Conservation (phyloP, 202 grass and related monocot species). For the Zizania palustris region DNA sequence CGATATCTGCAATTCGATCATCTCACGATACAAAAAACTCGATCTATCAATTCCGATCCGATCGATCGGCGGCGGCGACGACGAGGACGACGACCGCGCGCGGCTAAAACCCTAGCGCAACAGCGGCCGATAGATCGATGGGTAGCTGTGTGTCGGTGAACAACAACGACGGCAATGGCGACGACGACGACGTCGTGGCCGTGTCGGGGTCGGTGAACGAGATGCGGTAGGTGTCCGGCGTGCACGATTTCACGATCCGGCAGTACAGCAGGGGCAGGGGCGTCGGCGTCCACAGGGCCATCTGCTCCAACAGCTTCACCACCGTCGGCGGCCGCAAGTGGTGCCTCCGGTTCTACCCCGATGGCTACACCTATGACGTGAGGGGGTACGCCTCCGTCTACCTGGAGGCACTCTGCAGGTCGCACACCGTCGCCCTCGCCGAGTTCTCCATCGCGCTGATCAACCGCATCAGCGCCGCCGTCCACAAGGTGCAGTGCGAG, state of each 20-base stretch:
- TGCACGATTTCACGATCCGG: slow-evolving; percentile 56
- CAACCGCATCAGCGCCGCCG: neutral
- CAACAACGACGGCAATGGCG: neutral
- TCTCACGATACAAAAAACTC: neutral
- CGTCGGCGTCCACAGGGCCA: slow-evolving; percentile 46
- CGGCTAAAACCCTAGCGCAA: neutral
- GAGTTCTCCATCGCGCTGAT: slow-evolving; percentile 46
- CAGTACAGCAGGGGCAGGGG: slow-evolving; percentile 46
- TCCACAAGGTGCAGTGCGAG: slow-evolving; percentile 8
- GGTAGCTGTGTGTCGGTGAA: slow-evolving; percentile 15
- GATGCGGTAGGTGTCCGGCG: slow-evolving; percentile 1
- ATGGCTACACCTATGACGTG: slow-evolving; percentile 38
- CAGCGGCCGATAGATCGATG: neutral
- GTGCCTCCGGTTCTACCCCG: slow-evolving; percentile 54
- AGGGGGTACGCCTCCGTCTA: slow-evolving; percentile 8
- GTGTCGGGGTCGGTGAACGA: slow-evolving; percentile 21
- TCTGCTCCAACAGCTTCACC: slow-evolving; percentile 45
- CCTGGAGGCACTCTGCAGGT: slow-evolving; percentile 44
- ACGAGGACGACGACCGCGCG: too few species aligned
- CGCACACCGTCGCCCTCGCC: slow-evolving; percentile 22
- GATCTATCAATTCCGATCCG: neutral
- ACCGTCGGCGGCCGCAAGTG: slow-evolving; percentile 41
- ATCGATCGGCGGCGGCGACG: neutral
- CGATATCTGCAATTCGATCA: neutral
- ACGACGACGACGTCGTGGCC: neutral